Evolutionary conservation across 2,329 filamentous ascomycete genomes (phyloP), one percentile per base, ranked within the genome.

Genomic region (Exophiala sp.): DNA sequence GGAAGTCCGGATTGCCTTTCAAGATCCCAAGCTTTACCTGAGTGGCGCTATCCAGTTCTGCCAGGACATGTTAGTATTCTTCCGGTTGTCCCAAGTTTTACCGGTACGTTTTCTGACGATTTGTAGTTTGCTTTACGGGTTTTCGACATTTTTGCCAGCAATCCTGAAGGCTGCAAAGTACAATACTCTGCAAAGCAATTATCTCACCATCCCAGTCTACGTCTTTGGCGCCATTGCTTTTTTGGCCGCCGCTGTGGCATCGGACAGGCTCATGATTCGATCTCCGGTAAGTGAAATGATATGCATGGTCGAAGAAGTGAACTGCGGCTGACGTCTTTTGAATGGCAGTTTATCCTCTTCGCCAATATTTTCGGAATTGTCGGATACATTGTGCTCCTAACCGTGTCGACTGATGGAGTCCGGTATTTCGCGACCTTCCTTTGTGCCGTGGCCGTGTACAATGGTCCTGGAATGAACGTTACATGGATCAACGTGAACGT

Each of bases 141-240:
- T 82, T 65, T 77, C 72, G 60, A 82, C 78, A 7, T 83, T 83
- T 62, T 66, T 82, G 2, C 81, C 81, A 1, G 75, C 75, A 1
- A 83, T 84, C 55, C 70, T 83, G 42, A 69, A 72, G 38, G 71
- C 69, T 14, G 75, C 81, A 65, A 78, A 78, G 2, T 81, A 79
- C 60, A 65, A 70, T 41, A 72, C 70, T 10, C 66, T 82, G 16
- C 69, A 77, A 59, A 74, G 76, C 9, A 78, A 83, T 52, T 75
- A 78, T 34, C 68, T 83, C 33, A 82, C 78, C 3, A 77, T 83
- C 1, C 80, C 80, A 0, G 78, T 82, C n/a, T 83, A 80, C 59
- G 64, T 80, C 11, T 74, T 75, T 54, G 78, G 76, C 2, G 77
- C 73, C 1, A 54, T 75, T 5, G 63, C 66, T 21, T 82, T 78